Percentiles rank a stretch among this genome's conserved stretches.
Evolutionary conservation across 306 rosid genomes (phyloP).

Genomic region (Arachis stenosperma): DNA sequence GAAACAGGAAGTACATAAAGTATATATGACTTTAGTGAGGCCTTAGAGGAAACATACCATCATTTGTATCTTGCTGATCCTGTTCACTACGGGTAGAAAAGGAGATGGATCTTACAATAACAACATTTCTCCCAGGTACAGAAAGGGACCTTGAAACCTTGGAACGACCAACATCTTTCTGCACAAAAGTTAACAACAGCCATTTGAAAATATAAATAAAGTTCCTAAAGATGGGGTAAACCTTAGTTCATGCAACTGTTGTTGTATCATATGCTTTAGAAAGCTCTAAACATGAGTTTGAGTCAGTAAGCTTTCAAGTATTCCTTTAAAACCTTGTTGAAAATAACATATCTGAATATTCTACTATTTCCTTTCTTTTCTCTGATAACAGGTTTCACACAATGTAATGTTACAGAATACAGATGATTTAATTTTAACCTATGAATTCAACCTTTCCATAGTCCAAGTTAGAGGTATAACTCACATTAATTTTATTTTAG

Average conservation of each 20-base stretch:
- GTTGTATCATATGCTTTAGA: conserved; percentile 26
- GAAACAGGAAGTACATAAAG: background rate
- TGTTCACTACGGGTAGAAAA: conserved; percentile 58
- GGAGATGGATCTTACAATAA: conserved; percentile 84
- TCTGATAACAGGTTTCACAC: conserved; percentile 11
- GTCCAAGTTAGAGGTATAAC: background rate
- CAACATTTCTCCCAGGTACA: conserved; percentile 72
- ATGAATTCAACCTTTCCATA: background rate
- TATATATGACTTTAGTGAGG: conserved; percentile 5
- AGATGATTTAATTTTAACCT: conserved; percentile 1
- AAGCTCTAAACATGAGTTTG: conserved; percentile 15
- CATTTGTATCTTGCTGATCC: conserved; percentile 52
- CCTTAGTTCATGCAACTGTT: conserved; percentile 31
- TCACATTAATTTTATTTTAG: conserved; percentile 2
- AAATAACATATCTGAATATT: conserved; percentile 30
- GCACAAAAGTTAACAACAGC: conserved; percentile 45
- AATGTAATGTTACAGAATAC: conserved; percentile 11
- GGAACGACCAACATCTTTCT: conserved; percentile 64
- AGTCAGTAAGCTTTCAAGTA: conserved; percentile 25
- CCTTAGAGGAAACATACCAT: conserved; percentile 54
- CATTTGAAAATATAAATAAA: background rate
- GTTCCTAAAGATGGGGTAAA: conserved; percentile 13
- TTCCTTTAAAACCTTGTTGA: background rate
- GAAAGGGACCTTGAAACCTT: conserved; percentile 92
- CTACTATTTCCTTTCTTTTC: conserved; percentile 29